Conservation (phyloP, 2,329 filamentous ascomycete genomes). For the Boeremia exigua region DNA sequence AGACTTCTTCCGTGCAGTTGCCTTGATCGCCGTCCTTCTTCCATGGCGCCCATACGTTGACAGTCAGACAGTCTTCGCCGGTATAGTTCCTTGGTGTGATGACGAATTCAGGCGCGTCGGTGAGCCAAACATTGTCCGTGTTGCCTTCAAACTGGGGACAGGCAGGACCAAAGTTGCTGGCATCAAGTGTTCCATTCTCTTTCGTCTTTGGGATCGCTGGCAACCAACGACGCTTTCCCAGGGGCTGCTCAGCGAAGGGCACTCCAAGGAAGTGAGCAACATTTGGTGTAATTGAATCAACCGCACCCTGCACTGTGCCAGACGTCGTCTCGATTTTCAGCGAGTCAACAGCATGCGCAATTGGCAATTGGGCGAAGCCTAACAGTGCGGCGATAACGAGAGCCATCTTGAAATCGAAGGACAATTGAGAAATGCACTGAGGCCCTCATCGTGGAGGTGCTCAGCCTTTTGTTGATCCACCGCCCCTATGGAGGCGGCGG, state of each 20-base stretch:
- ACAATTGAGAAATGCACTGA: background rate
- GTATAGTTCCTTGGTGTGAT: conserved; percentile 26
- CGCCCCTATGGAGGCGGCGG: background rate
- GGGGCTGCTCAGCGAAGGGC: conserved; percentile 47
- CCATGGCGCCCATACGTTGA: conserved; percentile 55
- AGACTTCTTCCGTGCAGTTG: conserved; percentile 11
- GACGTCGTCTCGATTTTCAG: conserved; percentile 35
- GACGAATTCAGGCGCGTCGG: conserved; percentile 34
- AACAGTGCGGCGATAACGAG: conserved; percentile 14
- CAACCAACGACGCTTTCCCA: conserved; percentile 42
- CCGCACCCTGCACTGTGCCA: conserved; percentile 40
- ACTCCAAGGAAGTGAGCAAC: conserved; percentile 50
- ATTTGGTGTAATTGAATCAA: conserved; percentile 43
- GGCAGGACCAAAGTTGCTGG: conserved; percentile 34
- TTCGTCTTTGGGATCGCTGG: conserved; percentile 34
- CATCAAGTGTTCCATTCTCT: conserved; percentile 30
- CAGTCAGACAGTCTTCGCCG: conserved; percentile 55
- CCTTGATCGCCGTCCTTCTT: conserved; percentile 2
- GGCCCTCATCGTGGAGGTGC: background rate
- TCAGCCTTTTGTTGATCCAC: conserved; percentile 7
- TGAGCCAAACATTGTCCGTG: conserved; percentile 27
- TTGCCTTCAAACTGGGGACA: conserved; percentile 36
- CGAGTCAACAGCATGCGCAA: conserved; percentile 20
- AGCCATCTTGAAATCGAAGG: conserved; percentile 14
- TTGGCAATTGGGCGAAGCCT: conserved; percentile 16